Evolutionary conservation across 306 rosid species (phyloP), one percentile per base, ranked within the genome.

Genomic region (Sophora flavescens): DNA sequence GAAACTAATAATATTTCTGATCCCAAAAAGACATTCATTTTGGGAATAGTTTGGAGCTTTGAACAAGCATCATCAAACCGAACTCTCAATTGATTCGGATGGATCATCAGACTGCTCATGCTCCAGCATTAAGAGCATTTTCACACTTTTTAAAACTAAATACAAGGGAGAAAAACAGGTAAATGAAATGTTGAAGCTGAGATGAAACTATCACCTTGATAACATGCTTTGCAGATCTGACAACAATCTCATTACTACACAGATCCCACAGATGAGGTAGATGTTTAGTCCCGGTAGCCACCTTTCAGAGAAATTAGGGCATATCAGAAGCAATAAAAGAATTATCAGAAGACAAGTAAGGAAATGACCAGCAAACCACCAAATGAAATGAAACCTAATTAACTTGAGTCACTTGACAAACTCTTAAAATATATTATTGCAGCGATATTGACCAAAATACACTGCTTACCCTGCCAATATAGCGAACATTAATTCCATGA

Each of bases 261-360:
- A 96, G 92, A 87, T 96, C 96, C 97, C 93, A 89, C 44, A 96
- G 81, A 87, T 96, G 99, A 70, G 98, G 96, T 54, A 96, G 86
- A 86, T 92, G 98, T 78, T 83, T 91, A 59, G 98, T 96, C 78
- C 99, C 97, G 30, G 75, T 90, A 77, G 99, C 98, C 83, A 96
- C 97, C 99, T 96, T 81, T 76, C 51, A 72, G 9, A 76, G 44
- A 48, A 30, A 70, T 74, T 50, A 74, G 47, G 69, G 53, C 73
- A 80, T 36, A 10, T 59, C 61, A 87, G 72, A 82, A 80, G 28
- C 63, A 79, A 72, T 22, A 54, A 14, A 72, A 71, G 39, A 69
- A 63, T 42, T 28, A 64, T n/a, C 65, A 30, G 38, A 32, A 63
- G 53, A 79, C 39, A 12, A 61, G 26, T 8, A 67, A 56, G 74